A percentile compares a stretch with the other conserved stretches of the same genome.
These are phyloP conservation scores for Penicillium sp. DNA, from an alignment of 2,329 filamentous ascomycete genomes.

Conservation along the genomic window DNA sequence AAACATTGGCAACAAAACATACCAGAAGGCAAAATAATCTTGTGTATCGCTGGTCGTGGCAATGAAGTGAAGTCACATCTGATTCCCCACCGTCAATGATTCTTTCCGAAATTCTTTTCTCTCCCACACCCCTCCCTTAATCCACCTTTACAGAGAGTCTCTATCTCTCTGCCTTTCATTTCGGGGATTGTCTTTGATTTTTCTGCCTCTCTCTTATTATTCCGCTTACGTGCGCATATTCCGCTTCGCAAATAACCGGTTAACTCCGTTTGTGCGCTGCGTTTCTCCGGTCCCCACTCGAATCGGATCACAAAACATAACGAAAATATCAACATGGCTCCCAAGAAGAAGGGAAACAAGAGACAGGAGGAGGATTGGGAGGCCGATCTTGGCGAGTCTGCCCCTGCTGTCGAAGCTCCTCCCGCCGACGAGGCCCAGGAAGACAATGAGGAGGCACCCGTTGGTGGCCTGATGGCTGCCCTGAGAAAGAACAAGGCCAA, in stretches of 20 bases:
- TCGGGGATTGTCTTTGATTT: constrained; percentile 17
- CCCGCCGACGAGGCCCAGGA: constrained; percentile 49
- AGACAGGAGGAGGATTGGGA: constrained; percentile 91
- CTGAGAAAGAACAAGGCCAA: constrained; percentile 81
- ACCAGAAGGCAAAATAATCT: background rate
- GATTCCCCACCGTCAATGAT: constrained; percentile 26
- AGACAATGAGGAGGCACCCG: constrained; percentile 54
- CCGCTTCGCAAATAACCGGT: constrained; percentile 25
- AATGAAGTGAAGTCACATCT: constrained; percentile 20
- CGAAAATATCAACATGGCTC: constrained; percentile 64
- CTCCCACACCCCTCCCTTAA: constrained; percentile 17
- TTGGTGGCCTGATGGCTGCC: constrained; percentile 74
- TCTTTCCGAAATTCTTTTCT: constrained; percentile 29
- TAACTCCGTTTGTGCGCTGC: constrained; percentile 30
- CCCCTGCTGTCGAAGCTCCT: constrained; percentile 49
- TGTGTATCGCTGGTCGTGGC: background rate
- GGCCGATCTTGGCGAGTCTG: constrained; percentile 79
- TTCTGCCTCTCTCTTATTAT: constrained; percentile 1
- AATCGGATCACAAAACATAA: constrained; percentile 14
- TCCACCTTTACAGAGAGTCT: constrained; percentile 17
- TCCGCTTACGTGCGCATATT: constrained; percentile 6
- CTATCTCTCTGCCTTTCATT: constrained; percentile 19
- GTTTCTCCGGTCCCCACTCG: constrained; percentile 17
- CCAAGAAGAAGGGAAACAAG: constrained; percentile 94
- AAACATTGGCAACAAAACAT: too few species aligned